Evolutionary conservation across 805 yeast genomes (phyloP).

Genomic region (Starmerella sirachaensis): DNA sequence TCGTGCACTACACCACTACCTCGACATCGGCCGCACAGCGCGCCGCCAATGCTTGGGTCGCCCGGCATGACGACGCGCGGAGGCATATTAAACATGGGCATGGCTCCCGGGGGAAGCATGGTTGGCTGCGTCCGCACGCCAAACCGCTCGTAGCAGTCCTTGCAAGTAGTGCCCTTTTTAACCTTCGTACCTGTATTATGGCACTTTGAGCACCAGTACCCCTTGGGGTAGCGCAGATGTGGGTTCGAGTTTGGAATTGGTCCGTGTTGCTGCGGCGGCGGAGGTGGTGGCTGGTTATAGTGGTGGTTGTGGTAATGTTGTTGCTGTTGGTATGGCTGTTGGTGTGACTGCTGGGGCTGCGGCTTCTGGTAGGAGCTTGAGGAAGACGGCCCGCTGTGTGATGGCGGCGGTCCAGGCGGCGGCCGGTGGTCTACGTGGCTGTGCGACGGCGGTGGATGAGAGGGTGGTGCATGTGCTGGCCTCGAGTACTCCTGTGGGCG

Average conservation of each 20-base stretch:
- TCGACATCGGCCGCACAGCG: conserved; percentile 56
- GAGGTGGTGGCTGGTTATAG: not conserved
- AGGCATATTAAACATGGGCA: conserved; percentile 25
- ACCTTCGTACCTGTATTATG: conserved; percentile 54
- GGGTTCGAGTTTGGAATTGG: too few species aligned
- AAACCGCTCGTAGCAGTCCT: conserved; percentile 54
- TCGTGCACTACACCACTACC: conserved; percentile 49
- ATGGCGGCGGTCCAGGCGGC: conserved; percentile 11
- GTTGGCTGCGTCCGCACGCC: conserved; percentile 20
- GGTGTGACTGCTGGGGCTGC: not conserved
- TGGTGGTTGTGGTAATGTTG: not conserved
- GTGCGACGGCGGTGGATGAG: not conserved
- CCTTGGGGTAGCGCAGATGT: conserved; percentile 49
- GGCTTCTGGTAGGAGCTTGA: not conserved
- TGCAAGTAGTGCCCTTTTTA: conserved; percentile 50
- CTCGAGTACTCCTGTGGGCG: too few species aligned
- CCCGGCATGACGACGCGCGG: conserved; percentile 50
- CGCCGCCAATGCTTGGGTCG: conserved; percentile 66
- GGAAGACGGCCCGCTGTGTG: not conserved
- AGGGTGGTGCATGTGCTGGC: conserved; percentile 1
- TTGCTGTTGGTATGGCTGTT: conserved; percentile 1
- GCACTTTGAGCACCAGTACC: conserved; percentile 54
- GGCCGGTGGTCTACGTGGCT: not conserved
- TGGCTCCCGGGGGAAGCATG: conserved; percentile 12
- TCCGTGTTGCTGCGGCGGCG: conserved; percentile 8